Percentiles rank a stretch among this genome's conserved stretches.
Evolutionary conservation across 2,329 filamentous ascomycete species (phyloP).

Genomic region (Fusarium sp.): DNA sequence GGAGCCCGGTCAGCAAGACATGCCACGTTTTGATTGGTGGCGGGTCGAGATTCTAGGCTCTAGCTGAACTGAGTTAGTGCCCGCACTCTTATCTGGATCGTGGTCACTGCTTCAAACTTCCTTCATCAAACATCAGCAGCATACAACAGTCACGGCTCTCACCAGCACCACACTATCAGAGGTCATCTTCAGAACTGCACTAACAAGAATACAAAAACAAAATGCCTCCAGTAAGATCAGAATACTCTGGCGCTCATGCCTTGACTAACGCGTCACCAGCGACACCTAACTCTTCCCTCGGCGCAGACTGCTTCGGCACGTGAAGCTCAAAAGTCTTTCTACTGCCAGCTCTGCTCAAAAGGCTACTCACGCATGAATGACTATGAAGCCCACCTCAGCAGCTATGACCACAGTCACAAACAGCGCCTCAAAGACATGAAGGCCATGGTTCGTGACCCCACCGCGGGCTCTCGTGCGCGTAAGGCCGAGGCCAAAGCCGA

Average conservation of each 20-base stretch:
- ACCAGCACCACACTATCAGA: neutral
- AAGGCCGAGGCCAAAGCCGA: constrained; percentile 77
- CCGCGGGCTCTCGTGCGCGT: constrained; percentile 71
- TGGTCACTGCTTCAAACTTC: constrained; percentile 19
- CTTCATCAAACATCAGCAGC: constrained; percentile 3
- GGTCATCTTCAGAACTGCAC: neutral
- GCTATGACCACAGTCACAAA: constrained; percentile 95
- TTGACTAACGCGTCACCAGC: constrained; percentile 49
- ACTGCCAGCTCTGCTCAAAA: constrained; percentile 89
- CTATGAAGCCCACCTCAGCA: constrained; percentile 92
- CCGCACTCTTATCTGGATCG: constrained; percentile 5
- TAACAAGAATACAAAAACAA: constrained; percentile 16
- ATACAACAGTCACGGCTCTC: neutral
- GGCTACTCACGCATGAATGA: constrained; percentile 96
- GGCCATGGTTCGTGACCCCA: constrained; percentile 79
- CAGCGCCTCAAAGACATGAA: constrained; percentile 91
- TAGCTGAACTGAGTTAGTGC: constrained; percentile 1
- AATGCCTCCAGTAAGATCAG: constrained; percentile 66
- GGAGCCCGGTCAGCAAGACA: constrained; percentile 37
- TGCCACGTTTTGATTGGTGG: constrained; percentile 33
- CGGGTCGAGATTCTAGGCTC: neutral
- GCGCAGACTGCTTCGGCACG: constrained; percentile 73
- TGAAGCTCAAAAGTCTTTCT: constrained; percentile 82
- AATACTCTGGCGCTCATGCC: constrained; percentile 51
- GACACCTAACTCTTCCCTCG: constrained; percentile 67